Conservation (phyloP, 129 eudicot species). For the Rutidosis leptorrhynchoides region DNA sequence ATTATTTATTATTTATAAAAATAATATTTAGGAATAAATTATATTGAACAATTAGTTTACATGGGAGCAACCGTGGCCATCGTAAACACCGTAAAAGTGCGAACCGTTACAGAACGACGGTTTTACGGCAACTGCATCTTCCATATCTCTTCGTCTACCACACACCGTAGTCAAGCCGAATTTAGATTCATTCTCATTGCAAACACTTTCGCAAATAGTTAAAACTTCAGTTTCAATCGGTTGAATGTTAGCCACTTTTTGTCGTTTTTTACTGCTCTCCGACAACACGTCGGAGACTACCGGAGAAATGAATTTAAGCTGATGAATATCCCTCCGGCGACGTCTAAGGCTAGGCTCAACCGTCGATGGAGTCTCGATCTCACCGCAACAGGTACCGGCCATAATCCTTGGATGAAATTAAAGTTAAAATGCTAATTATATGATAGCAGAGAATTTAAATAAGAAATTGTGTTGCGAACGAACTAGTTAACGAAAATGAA, state of each 20-base stretch:
- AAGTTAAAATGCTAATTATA: neutral
- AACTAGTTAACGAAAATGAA: conserved; percentile 25
- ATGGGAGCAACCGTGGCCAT: conserved; percentile 98
- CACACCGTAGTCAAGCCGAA: conserved; percentile 81
- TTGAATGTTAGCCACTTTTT: conserved; percentile 26
- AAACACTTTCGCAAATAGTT: neutral
- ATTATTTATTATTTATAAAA: neutral
- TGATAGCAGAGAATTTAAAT: neutral
- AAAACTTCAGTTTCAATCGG: neutral
- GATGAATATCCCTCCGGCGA: conserved; percentile 67
- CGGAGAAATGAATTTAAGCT: conserved; percentile 44
- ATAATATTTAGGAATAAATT: too few species aligned
- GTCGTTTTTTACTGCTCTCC: conserved; percentile 37
- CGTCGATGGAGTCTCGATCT: conserved; percentile 55
- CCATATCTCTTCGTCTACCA: conserved; percentile 93
- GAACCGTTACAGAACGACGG: conserved; percentile 48
- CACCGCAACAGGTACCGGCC: conserved; percentile 87
- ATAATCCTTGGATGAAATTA: conserved; percentile 20
- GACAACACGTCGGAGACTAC: conserved; percentile 29
- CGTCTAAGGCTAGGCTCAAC: conserved; percentile 58
- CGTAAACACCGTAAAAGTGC: conserved; percentile 77
- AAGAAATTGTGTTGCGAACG: neutral
- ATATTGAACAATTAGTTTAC: conserved; percentile 29
- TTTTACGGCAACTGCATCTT: conserved; percentile 78
- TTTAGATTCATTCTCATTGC: conserved; percentile 36